phyloP scores from a whole-genome alignment of 2,329 filamentous ascomycete species.

The Aspergillus viridinutans region DNA sequence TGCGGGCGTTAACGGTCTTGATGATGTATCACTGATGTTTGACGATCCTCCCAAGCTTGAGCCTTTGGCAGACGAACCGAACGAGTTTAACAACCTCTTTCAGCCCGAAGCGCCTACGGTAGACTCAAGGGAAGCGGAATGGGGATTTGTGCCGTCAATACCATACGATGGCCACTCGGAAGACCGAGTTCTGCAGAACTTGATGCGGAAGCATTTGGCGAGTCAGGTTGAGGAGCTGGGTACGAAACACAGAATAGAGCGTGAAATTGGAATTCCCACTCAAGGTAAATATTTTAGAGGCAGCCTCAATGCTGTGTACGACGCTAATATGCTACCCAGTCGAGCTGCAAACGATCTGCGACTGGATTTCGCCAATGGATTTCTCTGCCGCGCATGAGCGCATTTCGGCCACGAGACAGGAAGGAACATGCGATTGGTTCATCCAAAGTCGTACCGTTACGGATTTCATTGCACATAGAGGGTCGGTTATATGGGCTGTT shows the following conservation, averaged over 20 bases:
- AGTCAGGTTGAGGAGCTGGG: not conserved
- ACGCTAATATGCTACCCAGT: not conserved
- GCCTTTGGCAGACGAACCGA: not conserved
- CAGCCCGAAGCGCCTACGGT: not conserved
- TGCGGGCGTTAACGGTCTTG: not conserved
- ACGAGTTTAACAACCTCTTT: not conserved
- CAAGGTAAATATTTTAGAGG: not conserved
- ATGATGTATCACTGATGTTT: not conserved
- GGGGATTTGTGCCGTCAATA: not conserved
- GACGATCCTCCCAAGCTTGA: not conserved
- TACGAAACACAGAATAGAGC: not conserved
- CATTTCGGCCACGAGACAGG: not conserved
- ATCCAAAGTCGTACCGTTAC: too few relatives aligned
- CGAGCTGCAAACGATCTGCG: not conserved
- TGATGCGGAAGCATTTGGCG: not conserved
- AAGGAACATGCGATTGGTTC: too few relatives aligned
- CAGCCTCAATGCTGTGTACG: not conserved
- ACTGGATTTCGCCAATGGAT: not conserved
- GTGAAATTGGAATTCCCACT: not conserved
- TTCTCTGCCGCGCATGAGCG: not conserved
- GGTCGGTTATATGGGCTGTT: too few relatives aligned
- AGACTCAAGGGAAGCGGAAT: not conserved
- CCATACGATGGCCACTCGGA: not conserved
- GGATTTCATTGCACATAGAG: too few relatives aligned
- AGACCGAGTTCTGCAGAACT: not conserved